Evolutionary conservation across 345 rosid species (phyloP), one percentile per base, ranked within the genome.

Genomic region (Arabidopsis arenosa): DNA sequence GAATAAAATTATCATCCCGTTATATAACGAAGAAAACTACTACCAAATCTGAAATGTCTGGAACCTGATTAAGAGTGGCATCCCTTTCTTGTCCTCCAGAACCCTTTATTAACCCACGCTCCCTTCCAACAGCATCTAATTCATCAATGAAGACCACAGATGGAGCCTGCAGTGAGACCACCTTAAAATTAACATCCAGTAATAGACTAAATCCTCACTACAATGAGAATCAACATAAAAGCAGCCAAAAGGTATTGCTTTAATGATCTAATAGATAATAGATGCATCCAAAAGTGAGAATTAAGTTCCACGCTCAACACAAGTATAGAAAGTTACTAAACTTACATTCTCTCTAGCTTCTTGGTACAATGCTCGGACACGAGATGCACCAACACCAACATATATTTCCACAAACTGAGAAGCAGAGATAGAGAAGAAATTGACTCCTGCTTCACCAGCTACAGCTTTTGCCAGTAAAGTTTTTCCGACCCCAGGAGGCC

Each of bases 41-140:
- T 18, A 67, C 67, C 45, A 10, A 32, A 52, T 71, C 47, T 57
- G 7, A 23, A 52, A 41, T 44, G 36, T 60, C 52, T 3, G 77
- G n/a, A 64, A 93, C 97, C 97, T 93, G 98, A 84, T 93, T 93
- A 57, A 93, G 93, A 37, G 98, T 93, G 61, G 98, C 98, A 79
- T 93, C 98, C 52, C 97, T 96, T 83, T 93, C 98, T 88, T 91
- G 97, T 68, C 98, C 97, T 41, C 98, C 98, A 76, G 96, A 93
- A 57, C 98, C 97, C 80, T 91, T 93, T 56, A 93, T 91, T 72
- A 93, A 81, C 68, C 98, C 98, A 81, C 98, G 93, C 70, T 89
- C 93, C 79, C 98, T 89, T 76, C 98, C 98, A 72, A 93, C 98
- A 77, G 97, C 98, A 84, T 93, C 98, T 86, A 93, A 59, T 68